These are phyloP conservation scores for Pisolithus tinctorius DNA, from an alignment of 768 basidiomycete genomes.

Conservation along the genomic window DNA sequence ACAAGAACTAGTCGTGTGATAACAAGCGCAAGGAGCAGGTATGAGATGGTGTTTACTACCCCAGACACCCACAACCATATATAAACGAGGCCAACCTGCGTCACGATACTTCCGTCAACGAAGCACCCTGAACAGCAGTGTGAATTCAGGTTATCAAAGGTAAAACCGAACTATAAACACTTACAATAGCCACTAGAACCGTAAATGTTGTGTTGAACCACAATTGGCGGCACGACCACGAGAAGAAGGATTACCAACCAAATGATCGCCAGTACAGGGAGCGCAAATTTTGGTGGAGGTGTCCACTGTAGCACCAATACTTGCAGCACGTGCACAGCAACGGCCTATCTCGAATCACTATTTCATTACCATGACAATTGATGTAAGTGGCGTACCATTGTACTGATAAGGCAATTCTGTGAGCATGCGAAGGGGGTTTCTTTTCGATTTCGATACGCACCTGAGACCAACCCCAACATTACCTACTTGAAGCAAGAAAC, in stretches of 20 bases:
- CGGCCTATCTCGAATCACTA: conserved; percentile 15
- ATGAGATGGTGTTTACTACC: conserved; percentile 35
- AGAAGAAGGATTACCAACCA: conserved; percentile 37
- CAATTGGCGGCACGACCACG: conserved; percentile 30
- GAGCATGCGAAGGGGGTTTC: neutral
- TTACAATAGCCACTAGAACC: conserved; percentile 36
- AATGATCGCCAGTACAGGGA: conserved; percentile 28
- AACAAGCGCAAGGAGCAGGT: conserved; percentile 28
- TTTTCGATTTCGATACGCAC: conserved; percentile 14
- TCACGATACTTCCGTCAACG: conserved; percentile 32
- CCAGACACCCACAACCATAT: conserved; percentile 47
- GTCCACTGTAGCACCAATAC: neutral
- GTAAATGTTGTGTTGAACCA: conserved; percentile 31
- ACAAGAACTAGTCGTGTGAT: conserved; percentile 25
- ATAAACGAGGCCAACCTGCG: conserved; percentile 43
- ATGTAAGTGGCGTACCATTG: conserved; percentile 3
- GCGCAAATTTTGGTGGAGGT: conserved; percentile 24
- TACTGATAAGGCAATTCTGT: neutral
- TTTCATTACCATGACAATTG: neutral
- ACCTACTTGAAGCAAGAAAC: conserved; percentile 32
- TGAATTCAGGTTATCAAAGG: neutral
- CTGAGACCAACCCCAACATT: conserved; percentile 36
- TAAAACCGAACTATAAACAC: conserved; percentile 5
- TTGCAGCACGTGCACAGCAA: conserved; percentile 20
- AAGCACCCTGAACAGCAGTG: conserved; percentile 39